Base-by-base conservation (phyloP, 2,329 filamentous ascomycete genomes). In the Colletotrichum scovillei region DNA sequence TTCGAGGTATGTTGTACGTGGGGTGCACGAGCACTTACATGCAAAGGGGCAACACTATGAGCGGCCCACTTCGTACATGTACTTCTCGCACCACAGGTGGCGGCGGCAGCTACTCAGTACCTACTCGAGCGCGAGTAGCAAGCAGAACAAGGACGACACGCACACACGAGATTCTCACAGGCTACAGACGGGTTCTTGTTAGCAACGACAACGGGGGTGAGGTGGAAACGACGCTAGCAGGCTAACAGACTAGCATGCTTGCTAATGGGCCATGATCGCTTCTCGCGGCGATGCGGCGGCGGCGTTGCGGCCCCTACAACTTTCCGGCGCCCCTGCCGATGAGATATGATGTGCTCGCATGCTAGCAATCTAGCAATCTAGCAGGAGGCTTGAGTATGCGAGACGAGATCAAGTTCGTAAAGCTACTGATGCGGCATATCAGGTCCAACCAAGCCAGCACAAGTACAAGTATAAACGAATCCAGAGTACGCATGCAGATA, bases 81-180 rank as follows among this genome's bases (percentile, higher is more conserved):
- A 65, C 60, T 32, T 56, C 22, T 55, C 53, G 38, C 58, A 42
- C 22, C 60, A 46, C 60, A 56, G 60, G 35, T 64, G 59, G 67
- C 70, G 55, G 62, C 67, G 19, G 56, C 67, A 60, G 30, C 60
- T n/a, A 32, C 35, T 11, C 42, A 49, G 14, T n/a, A 49, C 42
- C 3, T 32, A 32, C 5, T 52, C 26, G 55, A 49, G 22, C 38
- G 42, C 64, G 68, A 24, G 30, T 56, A 12, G 52, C 49, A 28
- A 30, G 12, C 49, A 64, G 26, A 35, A 64, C 35, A 22, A 30
- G 24, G 35, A 60, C 32, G 46, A 56, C 60, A 35, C 57, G 46
- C 56, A 69, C 35, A 73, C 70, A 70, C 67, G 70, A 65, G 70
- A 73, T 73, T 73, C n/a, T 14, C 67, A 73, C 70, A 73, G 70